Evolutionary conservation across 2,329 filamentous ascomycete genomes (phyloP).

Genomic region (Colletotrichum shisoi): DNA sequence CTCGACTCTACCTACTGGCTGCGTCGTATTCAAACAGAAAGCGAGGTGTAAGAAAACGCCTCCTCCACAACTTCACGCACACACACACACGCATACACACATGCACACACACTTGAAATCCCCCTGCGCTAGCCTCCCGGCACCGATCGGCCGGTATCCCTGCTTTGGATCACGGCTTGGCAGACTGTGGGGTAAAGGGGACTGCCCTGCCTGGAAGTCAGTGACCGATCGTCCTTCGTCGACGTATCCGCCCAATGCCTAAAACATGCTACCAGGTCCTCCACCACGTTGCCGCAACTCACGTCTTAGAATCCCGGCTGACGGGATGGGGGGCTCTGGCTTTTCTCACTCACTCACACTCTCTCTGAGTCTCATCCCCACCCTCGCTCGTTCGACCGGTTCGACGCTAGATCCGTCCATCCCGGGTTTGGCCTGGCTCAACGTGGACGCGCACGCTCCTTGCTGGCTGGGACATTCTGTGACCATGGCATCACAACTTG

Average conservation of each 20-base stretch:
- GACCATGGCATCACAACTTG: slow-evolving; percentile 39
- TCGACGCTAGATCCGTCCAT: slow-evolving; percentile 20
- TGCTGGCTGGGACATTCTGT: slow-evolving; percentile 32
- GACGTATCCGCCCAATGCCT: slow-evolving; percentile 27
- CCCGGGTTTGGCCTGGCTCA: slow-evolving; percentile 24
- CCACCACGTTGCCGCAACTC: slow-evolving; percentile 36
- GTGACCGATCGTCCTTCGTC: slow-evolving; percentile 27
- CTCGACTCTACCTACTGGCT: not conserved
- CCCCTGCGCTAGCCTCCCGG: slow-evolving; percentile 32
- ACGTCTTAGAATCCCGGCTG: slow-evolving; percentile 33
- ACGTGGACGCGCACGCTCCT: slow-evolving; percentile 37
- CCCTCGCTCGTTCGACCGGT: slow-evolving; percentile 31
- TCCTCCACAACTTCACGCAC: too few species aligned
- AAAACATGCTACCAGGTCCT: slow-evolving; percentile 37
- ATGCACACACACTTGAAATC: slow-evolving; percentile 7
- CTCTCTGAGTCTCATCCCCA: slow-evolving; percentile 3
- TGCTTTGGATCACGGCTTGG: slow-evolving; percentile 35
- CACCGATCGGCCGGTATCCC: slow-evolving; percentile 29
- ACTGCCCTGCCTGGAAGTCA: slow-evolving; percentile 28
- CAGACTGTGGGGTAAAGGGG: slow-evolving; percentile 34
- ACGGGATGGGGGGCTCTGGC: slow-evolving; percentile 14
- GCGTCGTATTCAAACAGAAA: slow-evolving; percentile 12
- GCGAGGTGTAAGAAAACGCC: not conserved
- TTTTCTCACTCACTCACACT: slow-evolving; percentile 20
- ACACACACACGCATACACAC: not conserved